Evolutionary conservation across 139 green algal species (phyloP).

Genomic region (Picochlorum sp.): DNA sequence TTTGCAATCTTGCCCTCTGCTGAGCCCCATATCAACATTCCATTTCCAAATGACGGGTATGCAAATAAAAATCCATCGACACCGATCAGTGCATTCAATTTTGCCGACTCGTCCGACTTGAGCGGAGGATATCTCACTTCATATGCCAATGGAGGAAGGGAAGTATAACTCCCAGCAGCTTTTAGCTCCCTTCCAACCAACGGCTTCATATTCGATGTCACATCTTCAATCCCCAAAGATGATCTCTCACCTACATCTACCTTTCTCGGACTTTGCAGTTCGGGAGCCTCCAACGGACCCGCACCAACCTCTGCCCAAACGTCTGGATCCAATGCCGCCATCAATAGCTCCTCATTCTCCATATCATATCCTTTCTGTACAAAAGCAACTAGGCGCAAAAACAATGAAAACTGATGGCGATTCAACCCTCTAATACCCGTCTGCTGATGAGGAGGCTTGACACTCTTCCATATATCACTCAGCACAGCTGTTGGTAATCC

Average conservation of each 20-base stretch:
- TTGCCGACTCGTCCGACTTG: slow-evolving; percentile 38
- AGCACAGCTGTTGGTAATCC: slow-evolving; percentile 25
- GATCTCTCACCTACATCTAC: neutral
- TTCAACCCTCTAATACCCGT: slow-evolving; percentile 27
- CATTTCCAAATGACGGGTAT: slow-evolving; percentile 20
- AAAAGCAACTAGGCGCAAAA: slow-evolving; percentile 36
- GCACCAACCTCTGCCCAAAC: slow-evolving; percentile 14
- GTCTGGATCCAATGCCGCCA: slow-evolving; percentile 10
- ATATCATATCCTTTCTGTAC: slow-evolving; percentile 17
- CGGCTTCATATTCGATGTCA: neutral
- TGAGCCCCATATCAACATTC: slow-evolving; percentile 32
- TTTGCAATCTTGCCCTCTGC: slow-evolving; percentile 18
- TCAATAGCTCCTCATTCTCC: slow-evolving; percentile 8
- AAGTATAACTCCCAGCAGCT: neutral
- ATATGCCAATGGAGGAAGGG: slow-evolving; percentile 20
- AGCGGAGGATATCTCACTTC: slow-evolving; percentile 49
- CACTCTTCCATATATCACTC: slow-evolving; percentile 31
- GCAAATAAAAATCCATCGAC: slow-evolving; percentile 50
- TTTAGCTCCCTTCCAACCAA: slow-evolving; percentile 1
- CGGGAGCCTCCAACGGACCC: slow-evolving; percentile 3
- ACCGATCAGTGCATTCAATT: slow-evolving; percentile 34
- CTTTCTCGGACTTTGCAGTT: neutral
- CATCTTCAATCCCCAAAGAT: neutral
- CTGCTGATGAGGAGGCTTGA: slow-evolving; percentile 20
- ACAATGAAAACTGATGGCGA: slow-evolving; percentile 26